phyloP scores from a whole-genome alignment of 768 basidiomycete species.

The Mycena olivaceomarginata region DNA sequence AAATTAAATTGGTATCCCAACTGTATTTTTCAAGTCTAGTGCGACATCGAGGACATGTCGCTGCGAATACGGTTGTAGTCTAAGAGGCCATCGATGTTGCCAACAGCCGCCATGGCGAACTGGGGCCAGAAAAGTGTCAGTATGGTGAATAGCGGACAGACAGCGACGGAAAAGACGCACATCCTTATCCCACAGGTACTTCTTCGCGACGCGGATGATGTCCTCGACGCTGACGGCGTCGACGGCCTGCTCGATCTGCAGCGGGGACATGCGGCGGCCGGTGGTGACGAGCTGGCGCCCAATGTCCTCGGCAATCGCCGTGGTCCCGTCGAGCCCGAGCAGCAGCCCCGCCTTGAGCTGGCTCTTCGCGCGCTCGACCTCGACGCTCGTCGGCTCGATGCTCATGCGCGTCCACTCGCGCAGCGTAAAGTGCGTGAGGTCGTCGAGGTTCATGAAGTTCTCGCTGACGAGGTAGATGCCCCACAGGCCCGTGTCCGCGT shows the following conservation, averaged over 20 bases:
- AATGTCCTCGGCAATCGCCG: slow-evolving; percentile 98
- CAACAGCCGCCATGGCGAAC: slow-evolving; percentile 93
- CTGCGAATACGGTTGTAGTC: slow-evolving; percentile 95
- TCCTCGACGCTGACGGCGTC: slow-evolving; percentile 93
- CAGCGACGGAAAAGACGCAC: slow-evolving; percentile 65
- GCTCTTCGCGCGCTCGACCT: slow-evolving; percentile 98
- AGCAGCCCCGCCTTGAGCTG: slow-evolving; percentile 97
- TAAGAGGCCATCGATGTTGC: slow-evolving; percentile 92
- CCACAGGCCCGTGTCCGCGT: slow-evolving; percentile 99
- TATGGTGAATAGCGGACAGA: not conserved
- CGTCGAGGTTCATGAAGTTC: slow-evolving; percentile 95
- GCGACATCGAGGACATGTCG: slow-evolving; percentile 88
- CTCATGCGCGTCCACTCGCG: slow-evolving; percentile 98
- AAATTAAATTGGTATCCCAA: slow-evolving; percentile 8
- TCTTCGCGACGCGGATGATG: slow-evolving; percentile 95
- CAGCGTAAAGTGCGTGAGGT: slow-evolving; percentile 94
- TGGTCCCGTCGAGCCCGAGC: slow-evolving; percentile 95
- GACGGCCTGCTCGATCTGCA: slow-evolving; percentile 94
- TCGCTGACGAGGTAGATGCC: slow-evolving; percentile 98
- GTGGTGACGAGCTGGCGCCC: slow-evolving; percentile 98
- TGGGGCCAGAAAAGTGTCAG: slow-evolving; percentile 51
- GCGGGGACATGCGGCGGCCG: slow-evolving; percentile 91
- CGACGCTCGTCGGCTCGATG: slow-evolving; percentile 85
- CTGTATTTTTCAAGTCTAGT: slow-evolving; percentile 63
- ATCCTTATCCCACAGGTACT: slow-evolving; percentile 98